These are phyloP conservation scores for Aegilops longissima DNA, from an alignment of 176 grass and related monocot genomes.

Conservation along the genomic window DNA sequence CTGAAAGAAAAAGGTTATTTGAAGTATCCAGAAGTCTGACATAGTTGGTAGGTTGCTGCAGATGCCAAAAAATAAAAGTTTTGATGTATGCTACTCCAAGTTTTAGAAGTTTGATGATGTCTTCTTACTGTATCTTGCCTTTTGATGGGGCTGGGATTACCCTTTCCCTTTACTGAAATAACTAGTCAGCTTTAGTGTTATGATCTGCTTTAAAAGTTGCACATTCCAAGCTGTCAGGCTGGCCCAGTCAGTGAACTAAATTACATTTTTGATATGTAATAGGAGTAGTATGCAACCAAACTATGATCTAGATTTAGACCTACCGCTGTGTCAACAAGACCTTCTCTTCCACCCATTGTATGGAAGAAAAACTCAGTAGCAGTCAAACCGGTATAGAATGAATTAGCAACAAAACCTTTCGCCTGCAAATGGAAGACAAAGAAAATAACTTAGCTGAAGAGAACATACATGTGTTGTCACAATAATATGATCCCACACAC, in stretches of 20 bases:
- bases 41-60: not conserved
- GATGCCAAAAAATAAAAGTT: slow-evolving; percentile 18
- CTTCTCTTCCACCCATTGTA: slow-evolving; percentile 99
- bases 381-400: slow-evolving; percentile 94
- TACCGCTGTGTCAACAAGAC: slow-evolving; percentile 98
- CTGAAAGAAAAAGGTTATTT: not conserved
- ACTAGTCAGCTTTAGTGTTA: not conserved
- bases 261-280: not conserved
- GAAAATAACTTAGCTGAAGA: slow-evolving; percentile 28
- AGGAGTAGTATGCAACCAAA: slow-evolving; percentile 9
- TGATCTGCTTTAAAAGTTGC: not conserved
- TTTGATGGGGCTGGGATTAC: not conserved
- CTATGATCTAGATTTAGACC: slow-evolving; percentile 15
- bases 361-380: slow-evolving; percentile 97
- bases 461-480: not conserved
- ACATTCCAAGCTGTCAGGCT: not conserved
- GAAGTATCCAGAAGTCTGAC: not conserved
- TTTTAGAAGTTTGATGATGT: not conserved
- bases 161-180: not conserved
- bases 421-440: slow-evolving; percentile 54
- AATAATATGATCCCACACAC: slow-evolving; percentile 9
- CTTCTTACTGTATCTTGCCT: not conserved
- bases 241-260: not conserved
- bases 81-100: not conserved
- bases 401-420: slow-evolving; percentile 99